Evolutionary conservation across 108 stramenopile species (phyloP), one percentile per base, ranked within the genome.

Genomic region (Cyclostephanos tholiformis): DNA sequence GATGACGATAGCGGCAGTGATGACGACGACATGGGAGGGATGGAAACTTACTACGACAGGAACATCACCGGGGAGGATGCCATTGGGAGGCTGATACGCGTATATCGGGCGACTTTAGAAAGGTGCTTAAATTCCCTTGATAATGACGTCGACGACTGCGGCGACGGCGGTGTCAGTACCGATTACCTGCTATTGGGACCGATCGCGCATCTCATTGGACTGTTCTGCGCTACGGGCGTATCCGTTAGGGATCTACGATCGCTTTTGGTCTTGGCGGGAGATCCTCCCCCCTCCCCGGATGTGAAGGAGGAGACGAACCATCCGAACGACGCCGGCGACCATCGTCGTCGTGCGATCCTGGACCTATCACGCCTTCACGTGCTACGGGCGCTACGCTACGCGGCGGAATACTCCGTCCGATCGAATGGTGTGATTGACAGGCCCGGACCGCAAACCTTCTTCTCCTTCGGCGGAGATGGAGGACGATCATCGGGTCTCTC

Each of bases 381-480:
- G 38, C 50, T 88, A 26, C 86, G 87, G 9, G 79, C 87, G 13
- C 53, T 89, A 9, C 71, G 71, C 20, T 75, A 84, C 43, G 86
- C 89, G 22, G 82, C 88, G 22, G 79, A 85, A 27, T 86, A 83
- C 27, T 76, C 84, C 0, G 82, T 85, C n/a, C 80, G 80, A 30
- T 80, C 85, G 0, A 71, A 72, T 23, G 63, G 75, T 6, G 51
- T 82, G 12, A 29, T 82, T n/a, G 86, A 85, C 19, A 87, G 85
- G 77, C 71, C 80, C 17, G 79, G 80, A 19, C 89, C 87, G 12
- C 62, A 63, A 25, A 68, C 78, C 14, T 90, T 93, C 61, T 93
- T 93, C 60, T 84, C 84, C 2, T 89, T 90, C 70, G 74, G 76
- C 2, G 29, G 62, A 1, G 77, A 76, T 36, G 69, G 62, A 22